Base-by-base conservation (phyloP, 257 asterid species). In the Scutellaria baicalensis region DNA sequence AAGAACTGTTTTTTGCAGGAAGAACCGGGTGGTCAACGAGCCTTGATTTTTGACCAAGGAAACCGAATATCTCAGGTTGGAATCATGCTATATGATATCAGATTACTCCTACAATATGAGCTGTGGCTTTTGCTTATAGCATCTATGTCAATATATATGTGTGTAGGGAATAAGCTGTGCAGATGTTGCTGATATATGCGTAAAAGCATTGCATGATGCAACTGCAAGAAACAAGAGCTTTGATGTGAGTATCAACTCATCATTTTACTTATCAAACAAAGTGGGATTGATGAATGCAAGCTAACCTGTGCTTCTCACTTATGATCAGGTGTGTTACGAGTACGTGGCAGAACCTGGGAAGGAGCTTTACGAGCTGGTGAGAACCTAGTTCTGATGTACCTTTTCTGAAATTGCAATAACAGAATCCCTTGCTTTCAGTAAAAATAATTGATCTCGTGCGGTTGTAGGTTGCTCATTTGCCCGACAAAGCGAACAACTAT, bases 21-120 rank as follows among this genome's bases (percentile, higher is more conserved):
- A 85, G 98, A 93, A 81, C 98, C 98, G 0, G 98, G 98, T 48
- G 97, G 98, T n/a, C 98, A 93, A 71, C 92, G 98, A 48, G 98
- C 98, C 40, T 91, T 93, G 55, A 83, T 93, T 69, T 93, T 93
- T 18, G 97, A 93, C 81, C 98, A 93, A 83, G 98, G 98, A 79
- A 93, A 93, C 84, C 82, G 98, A 51, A 88, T 93, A 79, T 88
- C 97, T 52, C 98, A 90, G 94, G 98, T 90, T 57, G 57, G 78
- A 52, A 68, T 20, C 12, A 17, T 12, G 42, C 35, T 42, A 39
- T 66, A 33, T 33, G 12, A 3, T 54, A 43, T 68, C 39, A 47
- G 42, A 52, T 16, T 38, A 8, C n/a, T 2, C 1, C 17, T 42
- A 14, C 11, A 66, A 7, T 31, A 13, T 45, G 38, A n/a, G 10